These are phyloP conservation scores for Macrophomina phaseolina DNA, from an alignment of 2,329 filamentous ascomycete species.

Conservation along the genomic window DNA sequence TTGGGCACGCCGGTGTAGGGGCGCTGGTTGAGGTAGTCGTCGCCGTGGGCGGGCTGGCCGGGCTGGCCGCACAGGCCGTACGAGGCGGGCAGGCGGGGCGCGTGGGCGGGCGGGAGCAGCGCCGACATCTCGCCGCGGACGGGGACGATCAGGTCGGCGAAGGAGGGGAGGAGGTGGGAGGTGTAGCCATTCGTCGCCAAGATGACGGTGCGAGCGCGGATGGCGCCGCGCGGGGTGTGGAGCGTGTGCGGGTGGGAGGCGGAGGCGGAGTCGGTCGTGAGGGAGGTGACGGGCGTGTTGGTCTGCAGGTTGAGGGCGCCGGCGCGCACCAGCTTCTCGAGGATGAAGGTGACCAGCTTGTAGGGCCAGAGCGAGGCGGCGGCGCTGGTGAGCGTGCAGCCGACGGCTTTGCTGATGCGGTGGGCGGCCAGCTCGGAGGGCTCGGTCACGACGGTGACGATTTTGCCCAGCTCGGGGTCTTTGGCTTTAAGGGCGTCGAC, in stretches of 20 bases:
- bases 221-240: constrained; percentile 70
- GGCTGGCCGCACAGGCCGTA: constrained; percentile 67
- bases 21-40: constrained; percentile 78
- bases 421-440: constrained; percentile 57
- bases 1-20: constrained; percentile 52
- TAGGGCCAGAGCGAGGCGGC: constrained; percentile 82
- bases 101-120: constrained; percentile 61
- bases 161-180: constrained; percentile 71
- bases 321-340: constrained; percentile 63
- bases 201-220: constrained; percentile 68
- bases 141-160: constrained; percentile 76
- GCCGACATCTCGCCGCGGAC: constrained; percentile 75
- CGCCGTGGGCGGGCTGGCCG: constrained; percentile 55
- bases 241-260: constrained; percentile 47
- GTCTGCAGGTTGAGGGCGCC: constrained; percentile 74
- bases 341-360: constrained; percentile 76
- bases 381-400: constrained; percentile 67
- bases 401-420: constrained; percentile 53
- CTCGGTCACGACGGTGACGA: constrained; percentile 48
- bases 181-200: constrained; percentile 87
- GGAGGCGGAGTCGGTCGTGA: constrained; percentile 35
- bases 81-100: constrained; percentile 59
- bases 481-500: constrained; percentile 57
- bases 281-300: constrained; percentile 64
- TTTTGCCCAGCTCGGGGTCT: constrained; percentile 62